Percentiles rank a stretch among this genome's conserved stretches.
Evolutionary conservation across 352 stramenopile genomes (phyloP).

Genomic region (Globisporangium irregulare): DNA sequence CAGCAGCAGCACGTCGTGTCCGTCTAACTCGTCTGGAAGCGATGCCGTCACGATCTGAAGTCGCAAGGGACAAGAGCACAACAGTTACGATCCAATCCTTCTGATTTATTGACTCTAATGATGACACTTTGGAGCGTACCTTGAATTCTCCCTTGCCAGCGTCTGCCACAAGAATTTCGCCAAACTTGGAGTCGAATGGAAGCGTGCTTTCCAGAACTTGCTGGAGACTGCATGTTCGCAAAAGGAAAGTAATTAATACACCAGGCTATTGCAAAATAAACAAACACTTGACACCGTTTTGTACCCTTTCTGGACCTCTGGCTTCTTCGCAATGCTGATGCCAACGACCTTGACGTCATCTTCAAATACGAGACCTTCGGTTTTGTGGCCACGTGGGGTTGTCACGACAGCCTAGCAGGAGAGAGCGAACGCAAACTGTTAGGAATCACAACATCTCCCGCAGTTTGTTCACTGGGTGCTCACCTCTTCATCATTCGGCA

Average conservation of each 20-base stretch:
- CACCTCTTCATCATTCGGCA: constrained; percentile 82
- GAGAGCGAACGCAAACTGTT: background rate
- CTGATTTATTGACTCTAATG: background rate
- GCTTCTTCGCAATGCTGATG: constrained; percentile 49
- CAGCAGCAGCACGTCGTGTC: constrained; percentile 64
- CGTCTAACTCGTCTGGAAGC: constrained; percentile 65
- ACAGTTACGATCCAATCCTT: background rate
- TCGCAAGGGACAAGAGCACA: background rate
- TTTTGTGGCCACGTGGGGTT: constrained; percentile 72
- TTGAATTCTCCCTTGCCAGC: constrained; percentile 40
- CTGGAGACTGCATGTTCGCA: constrained; percentile 28
- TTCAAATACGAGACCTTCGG: constrained; percentile 67
- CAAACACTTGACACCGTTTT: background rate
- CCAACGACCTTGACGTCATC: constrained; percentile 77
- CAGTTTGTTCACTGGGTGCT: background rate
- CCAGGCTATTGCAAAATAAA: background rate
- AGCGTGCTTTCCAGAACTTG: constrained; percentile 53
- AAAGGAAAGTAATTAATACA: background rate
- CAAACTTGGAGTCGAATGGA: constrained; percentile 64
- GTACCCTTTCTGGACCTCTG: constrained; percentile 51
- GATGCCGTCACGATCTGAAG: constrained; percentile 39
- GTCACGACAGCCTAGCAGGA: constrained; percentile 62
- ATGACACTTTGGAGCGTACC: constrained; percentile 15
- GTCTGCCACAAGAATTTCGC: constrained; percentile 57
- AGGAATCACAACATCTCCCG: background rate